Conservation (phyloP, 192 early-diverging fungal genomes). For the Backusella liffmaniae region DNA sequence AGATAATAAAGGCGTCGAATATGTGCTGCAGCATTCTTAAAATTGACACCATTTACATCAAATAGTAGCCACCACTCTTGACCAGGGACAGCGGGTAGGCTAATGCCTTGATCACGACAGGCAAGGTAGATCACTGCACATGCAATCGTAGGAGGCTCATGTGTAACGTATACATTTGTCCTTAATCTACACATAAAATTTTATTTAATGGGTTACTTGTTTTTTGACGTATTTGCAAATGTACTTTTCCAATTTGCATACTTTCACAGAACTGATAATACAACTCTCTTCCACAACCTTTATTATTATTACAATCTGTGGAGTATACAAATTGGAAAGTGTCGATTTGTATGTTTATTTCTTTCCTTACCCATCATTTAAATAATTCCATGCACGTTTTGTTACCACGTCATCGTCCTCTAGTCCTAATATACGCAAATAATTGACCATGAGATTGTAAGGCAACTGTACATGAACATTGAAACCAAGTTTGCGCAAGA, state of each 20-base stretch:
- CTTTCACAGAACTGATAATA: background rate
- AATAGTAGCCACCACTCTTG: conserved; percentile 38
- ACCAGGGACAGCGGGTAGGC: conserved; percentile 52
- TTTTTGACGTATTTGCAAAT: background rate
- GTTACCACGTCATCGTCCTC: conserved; percentile 73
- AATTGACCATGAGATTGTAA: conserved; percentile 95
- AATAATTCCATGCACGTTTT: conserved; percentile 89
- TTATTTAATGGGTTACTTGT: background rate
- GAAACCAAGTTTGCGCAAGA: conserved; percentile 87
- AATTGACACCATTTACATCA: conserved; percentile 26
- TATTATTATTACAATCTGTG: background rate
- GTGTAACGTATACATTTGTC: conserved; percentile 73
- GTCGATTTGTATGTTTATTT: background rate
- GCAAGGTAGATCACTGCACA: conserved; percentile 85
- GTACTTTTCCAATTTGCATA: background rate
- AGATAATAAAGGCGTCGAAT: conserved; percentile 60
- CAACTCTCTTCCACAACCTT: background rate
- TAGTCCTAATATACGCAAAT: conserved; percentile 78
- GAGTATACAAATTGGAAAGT: background rate
- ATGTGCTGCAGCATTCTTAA: conserved; percentile 57
- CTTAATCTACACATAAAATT: conserved; percentile 50
- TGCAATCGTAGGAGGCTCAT: conserved; percentile 81
- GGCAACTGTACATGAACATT: conserved; percentile 96
- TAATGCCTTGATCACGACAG: conserved; percentile 58
- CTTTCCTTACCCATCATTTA: conserved; percentile 79